Conservation (phyloP, 495 filamentous ascomycete genomes). For the Jackrogersella multiformis region DNA sequence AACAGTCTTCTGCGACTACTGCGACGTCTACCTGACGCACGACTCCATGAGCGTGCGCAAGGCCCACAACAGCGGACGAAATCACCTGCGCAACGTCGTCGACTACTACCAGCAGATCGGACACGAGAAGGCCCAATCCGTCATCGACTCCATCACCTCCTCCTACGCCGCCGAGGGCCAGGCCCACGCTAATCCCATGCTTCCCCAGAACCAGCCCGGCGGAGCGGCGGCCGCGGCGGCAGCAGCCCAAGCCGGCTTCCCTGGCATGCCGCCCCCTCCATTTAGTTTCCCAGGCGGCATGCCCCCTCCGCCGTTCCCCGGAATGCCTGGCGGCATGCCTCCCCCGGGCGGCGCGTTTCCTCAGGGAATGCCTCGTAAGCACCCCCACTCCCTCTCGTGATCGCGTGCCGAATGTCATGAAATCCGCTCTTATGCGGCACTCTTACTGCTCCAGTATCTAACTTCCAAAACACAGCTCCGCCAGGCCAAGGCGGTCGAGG, state of each 20-base stretch:
- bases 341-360: constrained; percentile 45
- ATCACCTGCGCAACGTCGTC: constrained; percentile 95
- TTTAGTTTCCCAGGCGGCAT: constrained; percentile 46
- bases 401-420: too few relatives aligned
- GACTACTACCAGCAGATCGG: constrained; percentile 99
- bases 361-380: constrained; percentile 48
- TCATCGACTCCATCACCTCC: constrained; percentile 96
- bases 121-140: constrained; percentile 96
- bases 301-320: constrained; percentile 51
- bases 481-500: constrained; percentile 62
- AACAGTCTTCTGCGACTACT: constrained; percentile 86
- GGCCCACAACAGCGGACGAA: constrained; percentile 95
- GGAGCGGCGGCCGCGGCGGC: constrained; percentile 55
- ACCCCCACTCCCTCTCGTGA: background rate
- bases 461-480: constrained; percentile 48
- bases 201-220: constrained; percentile 68
- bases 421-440: too few relatives aligned
- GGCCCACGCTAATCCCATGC: constrained; percentile 81
- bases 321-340: constrained; percentile 47
- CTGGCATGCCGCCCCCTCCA: constrained; percentile 49
- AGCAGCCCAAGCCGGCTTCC: constrained; percentile 34
- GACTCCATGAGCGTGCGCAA: constrained; percentile 99
- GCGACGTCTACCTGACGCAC: constrained; percentile 99
- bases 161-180: constrained; percentile 96
- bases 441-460: background rate